Base-by-base conservation (phyloP, 345 rosid species). In the Eucalyptus urophylla region DNA sequence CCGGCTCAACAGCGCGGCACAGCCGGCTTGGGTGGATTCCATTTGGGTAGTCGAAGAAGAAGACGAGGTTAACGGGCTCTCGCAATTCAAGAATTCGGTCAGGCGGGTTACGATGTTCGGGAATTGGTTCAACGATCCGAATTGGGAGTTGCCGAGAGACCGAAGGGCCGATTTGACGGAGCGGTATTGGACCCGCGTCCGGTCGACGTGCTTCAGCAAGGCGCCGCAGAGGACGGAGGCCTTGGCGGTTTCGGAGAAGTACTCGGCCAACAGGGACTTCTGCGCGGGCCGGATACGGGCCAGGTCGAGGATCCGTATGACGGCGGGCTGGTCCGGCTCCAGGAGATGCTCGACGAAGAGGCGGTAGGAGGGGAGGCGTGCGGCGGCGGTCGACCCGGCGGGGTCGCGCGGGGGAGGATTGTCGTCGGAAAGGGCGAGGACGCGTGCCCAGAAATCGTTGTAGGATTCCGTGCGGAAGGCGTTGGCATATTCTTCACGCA, bases 401-500 rank as follows among this genome's bases (percentile, higher is more conserved):
- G 90, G 60, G 93, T 91, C 54, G 87, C 88, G 25, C 87, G 92
- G 29, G 90, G 87, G 47, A 62, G 56, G 92, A 89, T 31, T 60
- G 65, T 85, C 80, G 43, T 50, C 90, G 87, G 86, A 90, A 88
- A 95, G 65, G 0, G 92, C 58, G 0, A 91, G 85, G 53, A 95
- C 96, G 56, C 94, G 97, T 86, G 95, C 92, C 99, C 98, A 97
- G 21, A 97, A 96, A 2, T 95, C 93, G 33, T 89, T 91, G 93
- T 95, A 96, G 14, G 99, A 97, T 92, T 96, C 97, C 4, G 99
- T 97, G 67, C 98, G 90, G 60, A 96, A 96, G 33, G 99, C 98
- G 21, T 95, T 94, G 80, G 97, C 98, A 86, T 97, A 96, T 89
- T 97, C 99, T 90, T 95, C 99, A 0, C 95, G 93, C 3, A 97